These are phyloP conservation scores for Cladorrhinum sp. DNA, from an alignment of 2,329 filamentous ascomycete genomes.

Conservation along the genomic window DNA sequence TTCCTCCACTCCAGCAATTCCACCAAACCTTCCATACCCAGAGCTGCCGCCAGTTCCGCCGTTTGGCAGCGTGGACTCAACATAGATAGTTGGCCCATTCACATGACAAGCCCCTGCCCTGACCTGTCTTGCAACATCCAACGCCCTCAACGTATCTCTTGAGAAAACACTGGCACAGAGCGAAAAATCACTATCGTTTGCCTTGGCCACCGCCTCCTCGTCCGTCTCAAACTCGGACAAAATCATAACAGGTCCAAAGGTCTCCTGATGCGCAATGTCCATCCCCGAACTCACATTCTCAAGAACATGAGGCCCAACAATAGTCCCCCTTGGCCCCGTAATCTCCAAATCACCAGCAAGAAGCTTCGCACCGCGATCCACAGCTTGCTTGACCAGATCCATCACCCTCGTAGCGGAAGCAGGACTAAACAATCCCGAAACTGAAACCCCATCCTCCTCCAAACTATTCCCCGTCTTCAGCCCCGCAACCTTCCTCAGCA, in stretches of 20 bases:
- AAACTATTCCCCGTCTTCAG: conserved; percentile 30
- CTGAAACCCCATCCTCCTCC: conserved; percentile 22
- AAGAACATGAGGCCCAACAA: conserved; percentile 58
- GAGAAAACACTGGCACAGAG: conserved; percentile 64
- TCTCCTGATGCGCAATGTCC: conserved; percentile 64
- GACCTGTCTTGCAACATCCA: conserved; percentile 51
- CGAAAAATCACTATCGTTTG: conserved; percentile 69
- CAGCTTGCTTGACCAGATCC: conserved; percentile 50
- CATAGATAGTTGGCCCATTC: conserved; percentile 43
- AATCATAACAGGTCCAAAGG: conserved; percentile 63
- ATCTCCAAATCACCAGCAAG: conserved; percentile 46
- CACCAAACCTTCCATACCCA: conserved; percentile 42
- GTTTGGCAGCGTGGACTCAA: conserved; percentile 42
- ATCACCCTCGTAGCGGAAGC: conserved; percentile 25
- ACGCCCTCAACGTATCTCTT: conserved; percentile 51
- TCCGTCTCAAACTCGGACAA: conserved; percentile 56
- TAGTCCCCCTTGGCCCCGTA: conserved; percentile 39
- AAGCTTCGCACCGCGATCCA: conserved; percentile 56
- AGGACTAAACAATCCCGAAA: conserved; percentile 29
- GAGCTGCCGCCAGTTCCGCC: conserved; percentile 42
- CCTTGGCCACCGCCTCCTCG: conserved; percentile 62
- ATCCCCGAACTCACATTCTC: conserved; percentile 60
- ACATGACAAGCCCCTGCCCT: conserved; percentile 52
- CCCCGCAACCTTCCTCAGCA: conserved; percentile 21
- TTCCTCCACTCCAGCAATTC: conserved; percentile 34